Conservation (phyloP, 306 rosid genomes). For the Abrus precatorius region DNA sequence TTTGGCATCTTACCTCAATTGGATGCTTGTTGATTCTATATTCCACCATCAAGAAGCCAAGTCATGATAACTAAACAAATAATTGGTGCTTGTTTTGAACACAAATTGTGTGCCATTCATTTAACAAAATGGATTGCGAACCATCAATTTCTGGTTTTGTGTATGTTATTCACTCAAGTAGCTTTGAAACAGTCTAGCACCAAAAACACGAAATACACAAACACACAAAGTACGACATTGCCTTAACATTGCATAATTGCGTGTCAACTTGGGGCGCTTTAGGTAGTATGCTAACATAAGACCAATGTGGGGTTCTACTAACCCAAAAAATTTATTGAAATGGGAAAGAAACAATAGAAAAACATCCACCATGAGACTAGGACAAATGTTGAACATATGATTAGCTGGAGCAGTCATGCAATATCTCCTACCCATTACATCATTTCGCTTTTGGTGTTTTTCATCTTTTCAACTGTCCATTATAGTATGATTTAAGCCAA, state of each 20-base stretch:
- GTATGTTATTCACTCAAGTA: not conserved
- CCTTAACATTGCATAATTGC: not conserved
- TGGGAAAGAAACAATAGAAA: slow-evolving; percentile 6
- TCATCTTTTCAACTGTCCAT: slow-evolving; percentile 3
- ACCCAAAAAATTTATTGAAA: not conserved
- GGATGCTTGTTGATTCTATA: slow-evolving; percentile 25
- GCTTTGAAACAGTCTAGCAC: not conserved
- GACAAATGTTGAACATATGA: not conserved
- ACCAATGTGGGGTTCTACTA: not conserved
- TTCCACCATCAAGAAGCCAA: slow-evolving; percentile 21
- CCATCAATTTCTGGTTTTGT: not conserved
- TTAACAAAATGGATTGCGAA: not conserved
- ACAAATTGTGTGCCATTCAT: not conserved
- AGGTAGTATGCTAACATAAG: too few relatives aligned
- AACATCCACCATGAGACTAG: not conserved
- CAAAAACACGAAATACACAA: not conserved
- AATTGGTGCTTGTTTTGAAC: slow-evolving; percentile 15
- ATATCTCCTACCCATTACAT: not conserved
- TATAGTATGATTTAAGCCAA: not conserved
- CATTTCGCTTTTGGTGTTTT: slow-evolving; percentile 17
- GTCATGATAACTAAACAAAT: not conserved
- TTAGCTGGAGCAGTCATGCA: slow-evolving; percentile 6
- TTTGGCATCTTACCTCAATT: slow-evolving; percentile 37
- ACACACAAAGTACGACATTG: not conserved
- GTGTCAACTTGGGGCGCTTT: not conserved